Evolutionary conservation across 2,329 filamentous ascomycete species (phyloP).

Genomic region (Cladosporium colombiae): DNA sequence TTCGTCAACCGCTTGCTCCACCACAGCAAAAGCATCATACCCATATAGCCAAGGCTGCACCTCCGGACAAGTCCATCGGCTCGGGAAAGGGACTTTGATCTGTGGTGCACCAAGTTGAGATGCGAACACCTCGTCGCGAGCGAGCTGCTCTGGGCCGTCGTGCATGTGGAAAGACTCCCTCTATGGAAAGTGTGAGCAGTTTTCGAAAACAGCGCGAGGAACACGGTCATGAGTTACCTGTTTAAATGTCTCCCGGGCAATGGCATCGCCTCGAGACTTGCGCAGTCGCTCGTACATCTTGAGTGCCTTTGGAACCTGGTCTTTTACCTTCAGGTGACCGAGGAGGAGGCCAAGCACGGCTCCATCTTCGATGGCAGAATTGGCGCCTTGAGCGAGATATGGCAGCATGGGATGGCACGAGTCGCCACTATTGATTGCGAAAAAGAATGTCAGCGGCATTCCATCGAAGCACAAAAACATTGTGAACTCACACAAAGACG

Average conservation of each 20-base stretch:
- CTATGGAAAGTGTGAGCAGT: slow-evolving; percentile 33
- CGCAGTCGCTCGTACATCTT: slow-evolving; percentile 46
- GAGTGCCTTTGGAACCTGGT: slow-evolving; percentile 40
- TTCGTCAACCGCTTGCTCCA: slow-evolving; percentile 29
- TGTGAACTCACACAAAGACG: slow-evolving; percentile 28
- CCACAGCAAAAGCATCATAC: slow-evolving; percentile 60
- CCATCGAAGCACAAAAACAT: background rate
- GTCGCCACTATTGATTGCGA: slow-evolving; percentile 47
- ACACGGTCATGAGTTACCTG: background rate
- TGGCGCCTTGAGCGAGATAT: slow-evolving; percentile 65
- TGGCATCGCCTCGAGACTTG: slow-evolving; percentile 50
- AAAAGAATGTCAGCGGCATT: slow-evolving; percentile 16
- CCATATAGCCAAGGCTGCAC: slow-evolving; percentile 64
- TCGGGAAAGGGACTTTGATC: slow-evolving; percentile 60
- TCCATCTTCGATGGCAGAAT: slow-evolving; percentile 66
- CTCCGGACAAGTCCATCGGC: slow-evolving; percentile 54
- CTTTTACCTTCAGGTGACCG: slow-evolving; percentile 46
- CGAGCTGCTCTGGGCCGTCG: slow-evolving; percentile 56
- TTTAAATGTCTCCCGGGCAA: slow-evolving; percentile 60
- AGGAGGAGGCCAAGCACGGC: slow-evolving; percentile 54
- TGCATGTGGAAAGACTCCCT: slow-evolving; percentile 41
- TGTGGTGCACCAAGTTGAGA: slow-evolving; percentile 54
- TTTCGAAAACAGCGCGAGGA: background rate
- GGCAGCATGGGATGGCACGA: slow-evolving; percentile 65
- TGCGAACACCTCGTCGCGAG: slow-evolving; percentile 58